phyloP scores from a whole-genome alignment of 2,329 filamentous ascomycete genomes.

The Ascosphaera apis region DNA sequence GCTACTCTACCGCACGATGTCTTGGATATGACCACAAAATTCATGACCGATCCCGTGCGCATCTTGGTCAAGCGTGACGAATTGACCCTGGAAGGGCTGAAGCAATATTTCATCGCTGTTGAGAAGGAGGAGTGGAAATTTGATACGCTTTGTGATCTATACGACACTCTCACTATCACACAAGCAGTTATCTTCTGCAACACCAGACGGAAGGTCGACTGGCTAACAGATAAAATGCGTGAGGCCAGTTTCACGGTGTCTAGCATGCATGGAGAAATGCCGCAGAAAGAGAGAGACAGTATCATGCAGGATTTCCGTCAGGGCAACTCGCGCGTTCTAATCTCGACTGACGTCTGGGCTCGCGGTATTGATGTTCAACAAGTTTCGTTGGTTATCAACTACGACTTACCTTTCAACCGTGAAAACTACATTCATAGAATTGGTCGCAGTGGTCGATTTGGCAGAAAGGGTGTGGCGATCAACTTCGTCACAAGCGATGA shows the following conservation, averaged over 20 bases:
- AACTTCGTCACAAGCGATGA: slow-evolving; percentile 99
- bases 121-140: slow-evolving; percentile 99
- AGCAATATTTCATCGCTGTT: slow-evolving; percentile 98
- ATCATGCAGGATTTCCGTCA: slow-evolving; percentile 99
- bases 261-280: slow-evolving; percentile 98
- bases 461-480: slow-evolving; percentile 95
- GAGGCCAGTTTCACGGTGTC: slow-evolving; percentile 97
- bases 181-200: slow-evolving; percentile 99
- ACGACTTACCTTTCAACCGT: slow-evolving; percentile 91
- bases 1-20: slow-evolving; percentile 96
- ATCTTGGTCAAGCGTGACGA: slow-evolving; percentile 98
- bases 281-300: slow-evolving; percentile 89
- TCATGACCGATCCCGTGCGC: slow-evolving; percentile 95
- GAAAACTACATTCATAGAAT: slow-evolving; percentile 99
- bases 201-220: slow-evolving; percentile 95
- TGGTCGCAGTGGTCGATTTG: slow-evolving; percentile 82
- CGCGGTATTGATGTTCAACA: slow-evolving; percentile 98
- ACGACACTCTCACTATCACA: slow-evolving; percentile 95
- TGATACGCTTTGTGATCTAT: slow-evolving; percentile 92
- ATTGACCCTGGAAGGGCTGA: slow-evolving; percentile 85
- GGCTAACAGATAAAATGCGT: slow-evolving; percentile 98
- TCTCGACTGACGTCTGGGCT: slow-evolving; percentile 95
- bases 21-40: slow-evolving; percentile 97
- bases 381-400: slow-evolving; percentile 96
- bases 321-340: slow-evolving; percentile 85